Base-by-base conservation (phyloP, 345 rosid genomes). In the Citrus unshiu region DNA sequence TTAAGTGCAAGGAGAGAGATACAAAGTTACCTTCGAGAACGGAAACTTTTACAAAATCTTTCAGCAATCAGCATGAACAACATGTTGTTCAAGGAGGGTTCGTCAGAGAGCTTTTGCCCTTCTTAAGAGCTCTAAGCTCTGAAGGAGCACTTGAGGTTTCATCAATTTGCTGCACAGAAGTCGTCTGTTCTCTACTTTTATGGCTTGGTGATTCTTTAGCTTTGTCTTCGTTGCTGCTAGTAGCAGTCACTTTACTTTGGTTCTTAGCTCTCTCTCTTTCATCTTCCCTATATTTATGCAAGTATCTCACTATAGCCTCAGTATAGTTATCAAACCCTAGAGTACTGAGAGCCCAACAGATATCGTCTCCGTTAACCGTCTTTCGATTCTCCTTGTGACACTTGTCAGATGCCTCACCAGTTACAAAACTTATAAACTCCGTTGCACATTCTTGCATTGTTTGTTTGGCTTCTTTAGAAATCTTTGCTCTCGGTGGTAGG, bases 341-440 rank as follows among this genome's bases (percentile, higher is more conserved):
- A 78, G 94, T 80, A 76, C 88, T 87, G 19, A 93, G 84, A 83
- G 98, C 94, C 94, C 95, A 88, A 82, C 94, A 91, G 73, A 93
- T 87, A 82, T 93, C 98, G 24, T 91, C 94, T 83, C 98, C 98
- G 67, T 87, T 91, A 81, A 91, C 85, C 4, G 95, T 90, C 90
- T 90, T 93, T n/a, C 98, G 90, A 82, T 91, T 93, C 91, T 91
- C 96, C 83, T 85, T 90, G 77, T 90, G 94, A 77, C 97, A 91
- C 87, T 83, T 93, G 78, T 91, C 90, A 18, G 97, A 88, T 25
- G 97, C 97, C 85, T 93, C 97, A n/a, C 89, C 88, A 0, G 97
- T 91, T 73, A 93, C 92, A 73, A 91, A 93, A 82, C 97, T 93
- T 79, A 93, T 73, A 84, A 93, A 93, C 88, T 93, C 98, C 7